Evolutionary conservation across 371 early-diverging fungal genomes (phyloP), one percentile per base, ranked within the genome.

Genomic region (Mortierella sp.): DNA sequence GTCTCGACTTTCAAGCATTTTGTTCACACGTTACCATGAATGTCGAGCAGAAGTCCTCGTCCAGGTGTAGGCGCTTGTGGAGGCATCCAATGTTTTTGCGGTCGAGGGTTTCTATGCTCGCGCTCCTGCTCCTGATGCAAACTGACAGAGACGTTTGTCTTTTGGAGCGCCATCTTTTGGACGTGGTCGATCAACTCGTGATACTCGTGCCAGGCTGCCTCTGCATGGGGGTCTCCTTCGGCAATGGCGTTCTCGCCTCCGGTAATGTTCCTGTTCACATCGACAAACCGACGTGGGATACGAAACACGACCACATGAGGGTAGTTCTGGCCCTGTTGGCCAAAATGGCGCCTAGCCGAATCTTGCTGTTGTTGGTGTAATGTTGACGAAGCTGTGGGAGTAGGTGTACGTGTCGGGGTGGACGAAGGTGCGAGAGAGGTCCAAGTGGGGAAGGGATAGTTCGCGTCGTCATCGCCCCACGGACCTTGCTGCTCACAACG

Each of bases 201-300:
- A 32, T 84, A 84, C 49, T 84, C 85, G 27, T 32, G 58, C 85
- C 85, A 84, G 14, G 85, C 85, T 29, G 81, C 85, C 51, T 81
- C 71, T 7, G 81, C 56, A 7, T 41, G 46, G 1, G 76, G 76
- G 35, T 51, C n/a, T 6, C 72, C 71, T 32, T 84, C 81, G 7
- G 85, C 79, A 29, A 79, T 76, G 21, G 85, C 85, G 44, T 84
- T 84, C 24, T 84, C 81, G 7, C 76, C 81, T 24, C 76, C 81
- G 3, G 63, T 35, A 18, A 78, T 41, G 21, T 84, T 76, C 65
- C 85, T 71, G 49, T 84, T 84, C 63, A 84, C 85, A 60, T 84
- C 85, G 51, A 84, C 85, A 76, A 63, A 79, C 44, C 2, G 6
- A 3, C 85, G 65, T 21, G 54, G 76, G 4, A 84, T 74, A 8